Base-by-base conservation (phyloP, 257 asterid species). In the Petrea volubilis region DNA sequence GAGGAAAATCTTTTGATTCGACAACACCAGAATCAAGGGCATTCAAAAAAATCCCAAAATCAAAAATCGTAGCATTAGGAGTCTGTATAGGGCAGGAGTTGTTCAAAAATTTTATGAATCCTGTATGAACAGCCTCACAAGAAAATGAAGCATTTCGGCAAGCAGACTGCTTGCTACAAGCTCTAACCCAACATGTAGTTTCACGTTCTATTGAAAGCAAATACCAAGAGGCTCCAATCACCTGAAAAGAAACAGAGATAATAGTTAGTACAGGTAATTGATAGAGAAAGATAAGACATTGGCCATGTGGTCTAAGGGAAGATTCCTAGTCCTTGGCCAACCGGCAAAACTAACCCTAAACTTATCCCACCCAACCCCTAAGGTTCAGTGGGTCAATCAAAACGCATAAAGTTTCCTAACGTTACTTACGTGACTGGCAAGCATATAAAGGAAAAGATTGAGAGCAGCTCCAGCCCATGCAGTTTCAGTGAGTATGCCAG, bases 391-490 rank as follows among this genome's bases (percentile, higher is more conserved):
- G 40, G 18, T 51, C 53, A 55, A 40, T 29, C 52, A 49, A 47
- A 10, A 24, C 28, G 51, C 15, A 43, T 29, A 59, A 71, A 71
- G 44, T 14, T 56, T 46, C 21, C 15, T 40, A 46, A 25, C 6
- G n/a, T 6, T 34, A 83, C 97, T 82, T 86, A 91, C 97, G 74
- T 91, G 97, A 85, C 97, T 89, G 79, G 97, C 97, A 73, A 92
- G 96, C 96, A 90, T 89, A 76, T 92, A 89, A 7, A 90, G 88
- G 6, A 90, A 77, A 60, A 92, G 94, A 81, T 92, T 92, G 73
- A 84, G 88, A 2, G 96, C 96, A 71, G 98, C 98, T 71, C 96
- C 96, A 58, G 97, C 96, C 97, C 97, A 91, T 74, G 97, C 97
- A 51, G 97, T 91, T 84, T 91, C 96, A 36, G 97, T 89, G 70